Percentiles rank a stretch among this genome's conserved stretches.
phyloP scores from a whole-genome alignment of 2,329 filamentous ascomycete genomes.

The Chaetomiaceae sp. region DNA sequence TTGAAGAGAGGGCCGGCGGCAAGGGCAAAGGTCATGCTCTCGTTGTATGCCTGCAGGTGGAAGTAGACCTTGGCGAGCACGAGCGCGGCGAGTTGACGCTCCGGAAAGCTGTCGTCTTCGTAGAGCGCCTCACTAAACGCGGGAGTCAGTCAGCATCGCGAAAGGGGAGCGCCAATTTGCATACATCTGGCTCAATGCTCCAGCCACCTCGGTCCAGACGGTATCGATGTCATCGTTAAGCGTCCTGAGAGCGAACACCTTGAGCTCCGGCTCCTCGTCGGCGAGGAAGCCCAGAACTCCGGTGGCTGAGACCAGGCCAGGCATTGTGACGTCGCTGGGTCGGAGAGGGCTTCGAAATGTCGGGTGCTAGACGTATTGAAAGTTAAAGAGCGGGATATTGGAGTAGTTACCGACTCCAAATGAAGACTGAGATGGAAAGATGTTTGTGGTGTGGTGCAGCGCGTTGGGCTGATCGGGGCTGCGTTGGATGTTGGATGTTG shows the following conservation, averaged over 20 bases:
- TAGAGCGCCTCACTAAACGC: constrained; percentile 81
- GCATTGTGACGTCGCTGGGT: constrained; percentile 56
- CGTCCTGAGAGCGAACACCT: constrained; percentile 89
- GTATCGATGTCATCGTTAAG: constrained; percentile 96
- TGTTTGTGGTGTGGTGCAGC: constrained; percentile 1
- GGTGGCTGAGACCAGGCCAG: constrained; percentile 87
- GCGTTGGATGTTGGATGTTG: constrained; percentile 4
- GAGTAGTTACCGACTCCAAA: neutral
- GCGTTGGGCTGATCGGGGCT: constrained; percentile 16
- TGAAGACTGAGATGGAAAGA: constrained; percentile 2
- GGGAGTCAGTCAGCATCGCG: constrained; percentile 12
- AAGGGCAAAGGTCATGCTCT: constrained; percentile 97
- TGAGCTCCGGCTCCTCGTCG: constrained; percentile 90
- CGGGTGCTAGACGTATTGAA: neutral
- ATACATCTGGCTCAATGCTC: constrained; percentile 88
- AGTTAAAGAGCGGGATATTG: neutral
- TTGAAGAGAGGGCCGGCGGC: constrained; percentile 94
- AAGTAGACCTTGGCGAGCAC: constrained; percentile 98
- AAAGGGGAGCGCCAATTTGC: constrained; percentile 14
- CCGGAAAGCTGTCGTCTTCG: constrained; percentile 90
- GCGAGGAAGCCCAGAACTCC: constrained; percentile 93
- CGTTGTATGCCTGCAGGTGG: constrained; percentile 96
- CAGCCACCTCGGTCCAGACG: constrained; percentile 95
- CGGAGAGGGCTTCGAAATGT: constrained; percentile 8
- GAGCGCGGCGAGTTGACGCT: constrained; percentile 88